phyloP scores from a whole-genome alignment of 1,139 yeast species.

The Suhomyces bribrorum region DNA sequence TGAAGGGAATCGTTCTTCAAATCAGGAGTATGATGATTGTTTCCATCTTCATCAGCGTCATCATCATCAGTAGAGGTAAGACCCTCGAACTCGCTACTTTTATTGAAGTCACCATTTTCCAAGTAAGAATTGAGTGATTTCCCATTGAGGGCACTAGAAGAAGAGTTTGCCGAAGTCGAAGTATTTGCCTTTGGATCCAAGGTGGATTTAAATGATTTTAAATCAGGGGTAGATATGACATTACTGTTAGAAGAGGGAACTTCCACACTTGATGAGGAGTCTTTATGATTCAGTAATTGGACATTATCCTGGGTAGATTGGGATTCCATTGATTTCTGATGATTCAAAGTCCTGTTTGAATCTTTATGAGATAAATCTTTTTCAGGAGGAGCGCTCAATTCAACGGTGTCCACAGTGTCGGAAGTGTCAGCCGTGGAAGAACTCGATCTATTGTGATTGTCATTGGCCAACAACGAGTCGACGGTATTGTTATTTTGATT shows the following conservation, averaged over 20 bases:
- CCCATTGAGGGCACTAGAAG: constrained; percentile 14
- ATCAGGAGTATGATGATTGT: constrained; percentile 10
- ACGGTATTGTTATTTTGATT: constrained; percentile 16
- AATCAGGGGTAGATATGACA: constrained; percentile 13
- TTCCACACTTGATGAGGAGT: not conserved
- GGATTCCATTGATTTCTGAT: constrained; percentile 8
- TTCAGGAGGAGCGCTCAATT: constrained; percentile 3
- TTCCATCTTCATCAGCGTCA: constrained; percentile 3
- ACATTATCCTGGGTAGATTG: constrained; percentile 3
- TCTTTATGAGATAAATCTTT: constrained; percentile 3
- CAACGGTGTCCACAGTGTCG: constrained; percentile 12
- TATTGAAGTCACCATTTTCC: constrained; percentile 14
- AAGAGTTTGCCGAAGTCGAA: constrained; percentile 29
- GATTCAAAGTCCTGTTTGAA: constrained; percentile 8
- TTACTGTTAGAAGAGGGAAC: not conserved
- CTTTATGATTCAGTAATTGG: not conserved
- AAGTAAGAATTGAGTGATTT: constrained; percentile 9
- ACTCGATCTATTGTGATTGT: constrained; percentile 3
- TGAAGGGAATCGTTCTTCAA: constrained; percentile 30
- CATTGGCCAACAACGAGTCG: constrained; percentile 11
- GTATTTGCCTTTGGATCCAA: constrained; percentile 44
- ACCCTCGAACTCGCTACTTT: constrained; percentile 19
- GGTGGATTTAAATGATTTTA: constrained; percentile 23
- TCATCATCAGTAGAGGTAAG: constrained; percentile 7
- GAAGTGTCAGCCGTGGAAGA: constrained; percentile 8